Base-by-base conservation (phyloP, 305 asterid species). In the Plantago lanceolata region DNA sequence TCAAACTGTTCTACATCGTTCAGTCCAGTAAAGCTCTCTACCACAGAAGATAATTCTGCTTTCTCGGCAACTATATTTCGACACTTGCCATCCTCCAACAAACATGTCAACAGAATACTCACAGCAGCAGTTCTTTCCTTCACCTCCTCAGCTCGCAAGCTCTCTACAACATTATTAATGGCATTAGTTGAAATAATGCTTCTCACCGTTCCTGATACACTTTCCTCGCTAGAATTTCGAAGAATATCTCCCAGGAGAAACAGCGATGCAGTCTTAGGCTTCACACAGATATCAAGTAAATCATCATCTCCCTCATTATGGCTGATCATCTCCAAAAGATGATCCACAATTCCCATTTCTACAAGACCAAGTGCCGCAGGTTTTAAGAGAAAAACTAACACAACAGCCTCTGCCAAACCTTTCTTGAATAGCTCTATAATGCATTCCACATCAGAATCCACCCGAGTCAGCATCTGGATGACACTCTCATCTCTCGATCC, bases 371-470 rank as follows among this genome's bases (percentile, higher is more conserved):
- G 5, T 0, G 63, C 69, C 2, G 76, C 63, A 52, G 91, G 88
- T 54, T 64, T 76, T 28, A 90, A 47, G 18, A 84, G 76, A 72
- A 75, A 78, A 65, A 90, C 68, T 65, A 90, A 67, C 56, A 84
- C 97, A 40, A 83, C 84, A 64, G 96, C 96, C 68, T 87, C 95
- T 44, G 47, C 31, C 68, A 90, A 63, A 21, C 97, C 97, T 61
- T 85, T 82, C 82, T 82, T 81, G 57, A 87, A 85, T 44, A 90
- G 90, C 63, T 79, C 77, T 14, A 86, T 76, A 19, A 90, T 63
- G 75, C 89, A 69, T 9, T 84, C 85, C 8, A 87, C 94, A 47
- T 90, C 96, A 1, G 97, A 83, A 35, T 87, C 94, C 9, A 90
- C 96, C 51, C 92, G 74, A 2, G 87, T 84, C 11, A 90, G 78